Evolutionary conservation across 495 filamentous ascomycete species (phyloP).

Genomic region (Evernia prunastri): DNA sequence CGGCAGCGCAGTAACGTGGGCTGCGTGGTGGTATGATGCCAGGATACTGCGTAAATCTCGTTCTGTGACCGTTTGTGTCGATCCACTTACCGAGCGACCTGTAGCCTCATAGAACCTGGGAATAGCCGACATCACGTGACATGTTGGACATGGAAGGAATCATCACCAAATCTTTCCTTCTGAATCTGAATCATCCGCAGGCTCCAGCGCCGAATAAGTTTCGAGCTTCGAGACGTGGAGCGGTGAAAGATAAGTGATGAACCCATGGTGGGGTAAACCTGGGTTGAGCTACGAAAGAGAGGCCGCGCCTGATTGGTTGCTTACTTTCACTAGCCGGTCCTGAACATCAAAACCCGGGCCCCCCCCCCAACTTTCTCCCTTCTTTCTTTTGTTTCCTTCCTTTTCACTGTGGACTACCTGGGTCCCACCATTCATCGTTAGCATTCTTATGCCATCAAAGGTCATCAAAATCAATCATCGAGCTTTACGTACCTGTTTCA

Average conservation of each 20-base stretch:
- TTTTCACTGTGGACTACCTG: slow-evolving; percentile 8
- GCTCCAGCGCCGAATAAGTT: neutral
- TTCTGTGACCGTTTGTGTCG: neutral
- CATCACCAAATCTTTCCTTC: neutral
- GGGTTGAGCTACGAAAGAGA: neutral
- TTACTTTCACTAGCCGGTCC: slow-evolving; percentile 18
- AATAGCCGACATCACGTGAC: slow-evolving; percentile 4
- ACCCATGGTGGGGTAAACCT: slow-evolving; percentile 10
- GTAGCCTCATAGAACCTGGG: neutral
- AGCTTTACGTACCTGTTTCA: slow-evolving; percentile 1
- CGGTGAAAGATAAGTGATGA: neutral
- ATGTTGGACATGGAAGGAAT: neutral
- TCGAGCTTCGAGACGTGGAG: neutral
- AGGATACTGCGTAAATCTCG: neutral
- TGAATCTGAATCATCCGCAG: neutral
- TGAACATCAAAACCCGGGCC: slow-evolving; percentile 21
- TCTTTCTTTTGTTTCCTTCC: slow-evolving; percentile 18
- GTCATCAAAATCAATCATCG: slow-evolving; percentile 7
- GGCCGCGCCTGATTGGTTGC: slow-evolving; percentile 21
- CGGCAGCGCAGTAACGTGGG: neutral
- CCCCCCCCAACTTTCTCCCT: slow-evolving; percentile 18
- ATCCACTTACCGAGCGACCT: neutral
- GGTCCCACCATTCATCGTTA: neutral
- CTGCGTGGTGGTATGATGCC: too few species aligned
- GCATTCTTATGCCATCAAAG: slow-evolving; percentile 12